These are phyloP conservation scores for Hymenoscyphus fructigenus DNA, from an alignment of 2,329 filamentous ascomycete species.

Conservation along the genomic window DNA sequence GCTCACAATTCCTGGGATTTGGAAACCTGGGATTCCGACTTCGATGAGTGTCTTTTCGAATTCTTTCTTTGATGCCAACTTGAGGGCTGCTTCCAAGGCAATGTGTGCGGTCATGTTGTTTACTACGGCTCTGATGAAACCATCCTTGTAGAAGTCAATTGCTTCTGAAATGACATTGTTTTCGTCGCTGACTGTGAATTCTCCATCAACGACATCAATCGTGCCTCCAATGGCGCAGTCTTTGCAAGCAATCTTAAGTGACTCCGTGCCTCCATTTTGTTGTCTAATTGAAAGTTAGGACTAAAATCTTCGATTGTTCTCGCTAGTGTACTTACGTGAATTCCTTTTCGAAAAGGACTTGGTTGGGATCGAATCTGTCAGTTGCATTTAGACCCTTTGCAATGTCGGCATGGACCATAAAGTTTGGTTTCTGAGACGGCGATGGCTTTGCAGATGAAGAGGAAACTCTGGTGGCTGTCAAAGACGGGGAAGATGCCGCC, in stretches of 20 bases:
- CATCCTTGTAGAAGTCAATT: conserved; percentile 13
- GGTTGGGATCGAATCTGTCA: conserved; percentile 7
- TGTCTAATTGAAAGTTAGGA: background rate
- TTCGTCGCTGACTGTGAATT: conserved; percentile 15
- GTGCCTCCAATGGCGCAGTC: conserved; percentile 14
- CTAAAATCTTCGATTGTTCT: too few species aligned
- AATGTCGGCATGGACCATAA: background rate
- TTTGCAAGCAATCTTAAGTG: conserved; percentile 13
- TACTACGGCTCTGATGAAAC: conserved; percentile 15
- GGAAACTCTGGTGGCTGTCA: too few species aligned
- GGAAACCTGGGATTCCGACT: conserved; percentile 17
- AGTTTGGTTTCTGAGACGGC: background rate
- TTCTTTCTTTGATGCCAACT: background rate
- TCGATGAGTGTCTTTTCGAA: conserved; percentile 13
- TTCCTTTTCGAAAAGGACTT: background rate
- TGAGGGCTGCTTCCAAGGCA: conserved; percentile 11
- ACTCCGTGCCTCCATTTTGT: background rate
- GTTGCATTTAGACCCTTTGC: conserved; percentile 1
- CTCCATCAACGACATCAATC: conserved; percentile 15
- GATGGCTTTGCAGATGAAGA: background rate
- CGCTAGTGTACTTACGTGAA: background rate
- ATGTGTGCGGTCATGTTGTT: conserved; percentile 17
- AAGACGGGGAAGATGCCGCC: too few species aligned
- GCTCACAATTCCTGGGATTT: conserved; percentile 16
- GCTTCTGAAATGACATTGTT: conserved; percentile 5